Conservation (phyloP, 352 stramenopile species). For the Phytophthora constricta region DNA sequence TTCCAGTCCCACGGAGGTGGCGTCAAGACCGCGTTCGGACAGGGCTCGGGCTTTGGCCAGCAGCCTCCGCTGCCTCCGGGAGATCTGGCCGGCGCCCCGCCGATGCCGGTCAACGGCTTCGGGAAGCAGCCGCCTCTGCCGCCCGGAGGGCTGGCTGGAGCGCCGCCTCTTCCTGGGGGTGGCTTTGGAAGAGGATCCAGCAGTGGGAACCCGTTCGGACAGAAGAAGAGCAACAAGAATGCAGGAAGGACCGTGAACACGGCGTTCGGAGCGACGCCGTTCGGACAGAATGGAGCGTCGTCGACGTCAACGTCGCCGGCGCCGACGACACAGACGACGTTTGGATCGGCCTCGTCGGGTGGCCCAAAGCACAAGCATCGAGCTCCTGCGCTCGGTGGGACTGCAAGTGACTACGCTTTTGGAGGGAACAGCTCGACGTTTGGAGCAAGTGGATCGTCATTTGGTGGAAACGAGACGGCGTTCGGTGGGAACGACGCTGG, state of each 20-base stretch:
- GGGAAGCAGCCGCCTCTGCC: slow-evolving; percentile 12
- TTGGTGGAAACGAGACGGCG: slow-evolving; percentile 10
- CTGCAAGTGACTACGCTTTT: slow-evolving; percentile 19
- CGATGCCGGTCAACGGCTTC: slow-evolving; percentile 16
- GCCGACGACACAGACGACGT: slow-evolving; percentile 22
- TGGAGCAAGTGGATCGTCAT: slow-evolving; percentile 10
- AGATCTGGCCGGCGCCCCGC: slow-evolving; percentile 18
- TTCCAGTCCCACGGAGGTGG: slow-evolving; percentile 39
- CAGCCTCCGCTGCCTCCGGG: slow-evolving; percentile 37
- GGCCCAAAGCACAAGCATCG: slow-evolving; percentile 24
- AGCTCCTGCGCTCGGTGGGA: slow-evolving; percentile 18
- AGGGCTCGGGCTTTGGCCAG: slow-evolving; percentile 36
- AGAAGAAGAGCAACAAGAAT: slow-evolving; percentile 23
- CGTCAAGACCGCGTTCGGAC: slow-evolving; percentile 42
- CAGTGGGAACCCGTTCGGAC: slow-evolving; percentile 34
- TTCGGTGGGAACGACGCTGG: slow-evolving; percentile 23
- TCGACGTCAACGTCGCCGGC: slow-evolving; percentile 10
- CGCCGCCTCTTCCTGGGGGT: slow-evolving; percentile 3
- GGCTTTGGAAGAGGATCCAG: slow-evolving; percentile 21
- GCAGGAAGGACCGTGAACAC: slow-evolving; percentile 13
- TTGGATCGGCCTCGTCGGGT: slow-evolving; percentile 31
- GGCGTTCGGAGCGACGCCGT: slow-evolving; percentile 26
- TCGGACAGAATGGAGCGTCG: slow-evolving; percentile 16
- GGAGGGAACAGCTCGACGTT: slow-evolving; percentile 15
- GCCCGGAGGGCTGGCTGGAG: slow-evolving; percentile 13